These are phyloP conservation scores for Talaromyces proteolyticus DNA, from an alignment of 495 filamentous ascomycete species.

Conservation along the genomic window DNA sequence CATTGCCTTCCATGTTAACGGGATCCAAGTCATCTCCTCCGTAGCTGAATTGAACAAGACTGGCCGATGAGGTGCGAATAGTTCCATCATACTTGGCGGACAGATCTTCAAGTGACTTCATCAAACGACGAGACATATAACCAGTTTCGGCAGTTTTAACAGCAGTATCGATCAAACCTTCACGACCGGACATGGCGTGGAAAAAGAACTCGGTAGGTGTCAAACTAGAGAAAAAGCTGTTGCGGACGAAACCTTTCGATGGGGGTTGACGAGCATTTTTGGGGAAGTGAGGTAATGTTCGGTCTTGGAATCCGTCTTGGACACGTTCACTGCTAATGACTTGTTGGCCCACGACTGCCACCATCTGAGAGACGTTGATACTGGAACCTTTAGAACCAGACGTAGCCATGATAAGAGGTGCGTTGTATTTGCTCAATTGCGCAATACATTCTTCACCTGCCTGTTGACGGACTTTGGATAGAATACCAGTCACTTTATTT, in stretches of 20 bases:
- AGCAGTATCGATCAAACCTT: slow-evolving; percentile 98
- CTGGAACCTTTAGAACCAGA: slow-evolving; percentile 93
- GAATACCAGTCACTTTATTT: slow-evolving; percentile 81
- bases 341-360: slow-evolving; percentile 94
- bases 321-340: slow-evolving; percentile 95
- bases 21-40: slow-evolving; percentile 94
- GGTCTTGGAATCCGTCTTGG: slow-evolving; percentile 91
- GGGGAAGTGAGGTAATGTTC: slow-evolving; percentile 89
- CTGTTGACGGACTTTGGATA: slow-evolving; percentile 82
- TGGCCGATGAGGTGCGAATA: slow-evolving; percentile 78
- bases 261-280: slow-evolving; percentile 86
- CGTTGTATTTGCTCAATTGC: slow-evolving; percentile 85
- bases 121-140: slow-evolving; percentile 96
- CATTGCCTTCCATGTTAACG: slow-evolving; percentile 94
- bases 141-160: slow-evolving; percentile 99
- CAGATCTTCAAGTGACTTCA: slow-evolving; percentile 96
- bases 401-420: slow-evolving; percentile 93
- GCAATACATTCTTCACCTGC: slow-evolving; percentile 89
- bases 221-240: slow-evolving; percentile 96
- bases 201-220: slow-evolving; percentile 90
- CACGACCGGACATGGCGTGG: slow-evolving; percentile 96
- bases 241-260: slow-evolving; percentile 93
- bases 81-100: slow-evolving; percentile 90
- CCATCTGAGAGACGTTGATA: slow-evolving; percentile 99
- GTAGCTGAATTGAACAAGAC: slow-evolving; percentile 93